Evolutionary conservation across 2,329 filamentous ascomycete genomes (phyloP).

Genomic region (Neophaeococcomyces mojaviensis): DNA sequence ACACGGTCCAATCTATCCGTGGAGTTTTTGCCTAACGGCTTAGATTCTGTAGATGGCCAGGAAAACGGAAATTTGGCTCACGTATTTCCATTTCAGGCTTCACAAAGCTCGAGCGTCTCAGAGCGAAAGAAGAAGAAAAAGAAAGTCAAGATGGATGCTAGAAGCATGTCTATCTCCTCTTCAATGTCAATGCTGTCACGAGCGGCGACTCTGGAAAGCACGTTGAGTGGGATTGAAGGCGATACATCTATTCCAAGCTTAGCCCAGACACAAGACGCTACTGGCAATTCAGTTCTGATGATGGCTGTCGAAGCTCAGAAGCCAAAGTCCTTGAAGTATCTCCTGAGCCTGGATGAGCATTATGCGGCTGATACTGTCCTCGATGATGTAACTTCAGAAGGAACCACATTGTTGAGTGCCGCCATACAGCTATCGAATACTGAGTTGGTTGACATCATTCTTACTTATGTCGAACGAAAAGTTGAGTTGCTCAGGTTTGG

Average conservation of each 20-base stretch:
- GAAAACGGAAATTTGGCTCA: slow-evolving; percentile 55
- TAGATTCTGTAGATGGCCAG: slow-evolving; percentile 34
- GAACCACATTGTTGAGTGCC: slow-evolving; percentile 80
- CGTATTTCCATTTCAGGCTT: slow-evolving; percentile 82
- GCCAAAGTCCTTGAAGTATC: slow-evolving; percentile 65
- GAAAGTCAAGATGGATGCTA: slow-evolving; percentile 79
- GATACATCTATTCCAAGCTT: slow-evolving; percentile 72
- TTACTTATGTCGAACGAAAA: slow-evolving; percentile 60
- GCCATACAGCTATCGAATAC: slow-evolving; percentile 77
- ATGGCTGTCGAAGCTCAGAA: slow-evolving; percentile 72
- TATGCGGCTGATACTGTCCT: slow-evolving; percentile 66
- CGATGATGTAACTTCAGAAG: slow-evolving; percentile 80
- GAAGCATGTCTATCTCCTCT: slow-evolving; percentile 81
- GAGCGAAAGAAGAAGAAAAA: slow-evolving; percentile 52
- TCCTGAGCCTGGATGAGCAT: slow-evolving; percentile 68
- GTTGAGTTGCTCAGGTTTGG: slow-evolving; percentile 50
- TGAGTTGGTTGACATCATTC: slow-evolving; percentile 65
- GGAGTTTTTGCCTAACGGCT: slow-evolving; percentile 13
- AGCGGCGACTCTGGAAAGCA: slow-evolving; percentile 68
- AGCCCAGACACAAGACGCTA: slow-evolving; percentile 49
- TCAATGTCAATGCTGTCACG: slow-evolving; percentile 75
- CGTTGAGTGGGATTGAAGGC: slow-evolving; percentile 66
- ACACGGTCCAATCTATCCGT: slow-evolving; percentile 15
- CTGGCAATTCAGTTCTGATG: slow-evolving; percentile 80
- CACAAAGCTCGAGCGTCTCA: slow-evolving; percentile 33